Percentiles rank a stretch among this genome's conserved stretches.
These are phyloP conservation scores for Ceriops decandra DNA, from an alignment of 345 rosid species.

Conservation along the genomic window DNA sequence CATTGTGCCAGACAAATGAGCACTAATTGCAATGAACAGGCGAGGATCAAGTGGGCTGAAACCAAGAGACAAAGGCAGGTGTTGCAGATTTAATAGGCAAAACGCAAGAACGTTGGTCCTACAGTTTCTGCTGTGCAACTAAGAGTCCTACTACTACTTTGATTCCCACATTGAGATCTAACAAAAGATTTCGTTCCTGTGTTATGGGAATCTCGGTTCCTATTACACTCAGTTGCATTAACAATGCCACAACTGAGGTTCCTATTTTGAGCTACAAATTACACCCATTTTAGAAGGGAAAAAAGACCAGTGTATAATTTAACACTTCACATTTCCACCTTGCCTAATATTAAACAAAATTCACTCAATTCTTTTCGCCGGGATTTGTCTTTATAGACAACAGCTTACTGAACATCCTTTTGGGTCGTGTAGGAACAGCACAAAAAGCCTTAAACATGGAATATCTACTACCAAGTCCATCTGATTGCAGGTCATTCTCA, in stretches of 20 bases:
- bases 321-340: slow-evolving; percentile 34
- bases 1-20: slow-evolving; percentile 23
- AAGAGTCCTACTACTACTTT: neutral
- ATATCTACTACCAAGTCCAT: slow-evolving; percentile 57
- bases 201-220: slow-evolving; percentile 29
- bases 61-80: slow-evolving; percentile 23
- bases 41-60: slow-evolving; percentile 32
- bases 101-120: slow-evolving; percentile 23
- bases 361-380: slow-evolving; percentile 17
- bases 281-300: slow-evolving; percentile 25
- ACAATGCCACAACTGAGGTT: slow-evolving; percentile 42
- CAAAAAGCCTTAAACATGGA: slow-evolving; percentile 70
- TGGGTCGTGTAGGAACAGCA: slow-evolving; percentile 57
- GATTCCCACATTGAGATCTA: slow-evolving; percentile 15
- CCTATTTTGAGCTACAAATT: slow-evolving; percentile 32
- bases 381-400: no score
- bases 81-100: slow-evolving; percentile 29
- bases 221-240: slow-evolving; percentile 38
- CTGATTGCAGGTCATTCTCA: slow-evolving; percentile 47
- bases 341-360: slow-evolving; percentile 25
- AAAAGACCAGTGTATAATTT: slow-evolving; percentile 20
- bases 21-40: slow-evolving; percentile 12
- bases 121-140: slow-evolving; percentile 14
- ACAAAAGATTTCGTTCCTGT: slow-evolving; percentile 18
- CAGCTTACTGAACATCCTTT: slow-evolving; percentile 31